Conservation (phyloP, 1,139 yeast species). For the Debaryomycetaceae sp. region DNA sequence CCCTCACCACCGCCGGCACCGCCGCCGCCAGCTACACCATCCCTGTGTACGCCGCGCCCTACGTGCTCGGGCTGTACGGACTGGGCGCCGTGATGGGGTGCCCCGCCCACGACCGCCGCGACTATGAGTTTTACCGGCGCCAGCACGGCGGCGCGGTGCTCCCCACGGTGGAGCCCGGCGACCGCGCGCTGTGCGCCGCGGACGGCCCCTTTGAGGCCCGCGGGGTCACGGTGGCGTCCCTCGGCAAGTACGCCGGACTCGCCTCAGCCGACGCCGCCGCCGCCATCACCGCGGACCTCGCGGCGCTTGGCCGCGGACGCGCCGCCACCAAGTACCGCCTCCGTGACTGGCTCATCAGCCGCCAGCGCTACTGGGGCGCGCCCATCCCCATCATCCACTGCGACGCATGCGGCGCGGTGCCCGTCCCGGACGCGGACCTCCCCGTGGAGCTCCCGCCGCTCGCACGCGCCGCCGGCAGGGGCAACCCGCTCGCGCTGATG, state of each 20-base stretch:
- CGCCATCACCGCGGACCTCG: slow-evolving; percentile 42
- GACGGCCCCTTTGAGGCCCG: slow-evolving; percentile 45
- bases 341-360: slow-evolving; percentile 89
- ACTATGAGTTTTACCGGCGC: slow-evolving; percentile 69
- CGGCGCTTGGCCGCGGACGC: slow-evolving; percentile 36
- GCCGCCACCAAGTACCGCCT: slow-evolving; percentile 55
- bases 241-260: slow-evolving; percentile 53
- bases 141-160: slow-evolving; percentile 48
- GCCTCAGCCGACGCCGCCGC: slow-evolving; percentile 47
- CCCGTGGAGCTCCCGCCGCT: slow-evolving; percentile 77
- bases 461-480: slow-evolving; percentile 51
- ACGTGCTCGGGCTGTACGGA: slow-evolving; percentile 79
- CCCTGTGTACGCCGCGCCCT: slow-evolving; percentile 88
- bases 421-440: slow-evolving; percentile 80
- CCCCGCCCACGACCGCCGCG: slow-evolving; percentile 89
- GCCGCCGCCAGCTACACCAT: slow-evolving; percentile 22
- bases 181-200: slow-evolving; percentile 6
- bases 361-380: slow-evolving; percentile 98
- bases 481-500: slow-evolving; percentile 64
- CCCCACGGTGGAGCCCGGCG: slow-evolving; percentile 41
- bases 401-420: slow-evolving; percentile 75
- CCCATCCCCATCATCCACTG: slow-evolving; percentile 96
- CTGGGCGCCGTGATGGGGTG: slow-evolving; percentile 97
- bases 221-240: slow-evolving; percentile 22
- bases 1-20: slow-evolving; percentile 40